These are phyloP conservation scores for Alternaria angustiovoidea DNA, from an alignment of 2,329 filamentous ascomycete species.

Conservation along the genomic window DNA sequence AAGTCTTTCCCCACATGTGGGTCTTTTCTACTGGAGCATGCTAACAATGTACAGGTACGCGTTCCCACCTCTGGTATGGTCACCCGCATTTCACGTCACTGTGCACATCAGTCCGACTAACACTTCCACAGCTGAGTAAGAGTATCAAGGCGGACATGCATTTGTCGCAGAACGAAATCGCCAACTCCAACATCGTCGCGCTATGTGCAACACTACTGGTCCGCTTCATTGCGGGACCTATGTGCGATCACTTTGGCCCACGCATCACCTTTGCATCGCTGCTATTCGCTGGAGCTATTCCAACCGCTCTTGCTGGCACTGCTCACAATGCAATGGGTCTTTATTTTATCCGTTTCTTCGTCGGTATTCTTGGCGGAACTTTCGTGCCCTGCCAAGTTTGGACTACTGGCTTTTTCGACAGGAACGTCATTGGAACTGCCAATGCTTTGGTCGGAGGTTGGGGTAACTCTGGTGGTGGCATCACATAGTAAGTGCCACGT, in stretches of 20 bases:
- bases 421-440: constrained; percentile 87
- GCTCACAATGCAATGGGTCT: constrained; percentile 73
- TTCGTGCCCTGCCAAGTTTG: constrained; percentile 92
- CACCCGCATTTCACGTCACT: constrained; percentile 13
- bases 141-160: constrained; percentile 82
- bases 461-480: constrained; percentile 87
- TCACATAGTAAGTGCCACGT: constrained; percentile 70
- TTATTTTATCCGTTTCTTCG: constrained; percentile 79
- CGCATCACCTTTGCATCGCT: constrained; percentile 80
- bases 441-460: constrained; percentile 86
- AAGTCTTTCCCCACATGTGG: constrained; percentile 32
- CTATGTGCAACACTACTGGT: constrained; percentile 70
- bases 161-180: constrained; percentile 74
- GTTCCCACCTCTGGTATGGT: constrained; percentile 78
- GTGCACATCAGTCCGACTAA: constrained; percentile 54
- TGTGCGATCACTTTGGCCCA: constrained; percentile 86
- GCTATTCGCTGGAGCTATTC: constrained; percentile 80
- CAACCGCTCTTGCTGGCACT: constrained; percentile 81
- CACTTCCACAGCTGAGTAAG: constrained; percentile 40
- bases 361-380: constrained; percentile 78
- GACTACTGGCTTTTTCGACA: constrained; percentile 93
- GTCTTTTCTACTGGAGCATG: constrained; percentile 9
- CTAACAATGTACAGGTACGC: constrained; percentile 70
- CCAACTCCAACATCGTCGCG: constrained; percentile 91
- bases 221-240: constrained; percentile 78